Base-by-base conservation (phyloP, 108 stramenopile genomes). In the Cyclotella distinguenda region DNA sequence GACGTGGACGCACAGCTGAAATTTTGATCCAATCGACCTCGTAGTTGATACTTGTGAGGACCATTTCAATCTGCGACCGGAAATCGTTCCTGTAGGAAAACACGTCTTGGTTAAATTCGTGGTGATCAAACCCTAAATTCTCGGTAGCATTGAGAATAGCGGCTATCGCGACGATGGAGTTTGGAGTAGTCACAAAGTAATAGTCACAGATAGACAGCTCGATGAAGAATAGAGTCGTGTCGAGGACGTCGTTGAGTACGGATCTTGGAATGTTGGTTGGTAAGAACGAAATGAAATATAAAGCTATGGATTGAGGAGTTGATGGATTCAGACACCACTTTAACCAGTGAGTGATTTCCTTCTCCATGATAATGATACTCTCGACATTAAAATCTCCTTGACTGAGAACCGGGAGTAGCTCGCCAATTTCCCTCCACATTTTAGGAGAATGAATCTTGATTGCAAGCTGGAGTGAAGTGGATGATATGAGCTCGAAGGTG, bases 381-480 rank as follows among this genome's bases (percentile, higher is more conserved):
- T 64, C 60, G 9, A 66, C 44, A 31, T 46, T 56, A 71, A 94
- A 94, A 60, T 87, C 85, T 18, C 93, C 93, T 18, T 88, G 68
- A 63, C 84, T 86, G 11, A 94, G 60, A 15, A 86, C 86, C 11
- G 86, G 86, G 53, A 94, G 84, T 0, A 85, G 40, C 26, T 43
- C 46, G 30, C 53, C 57, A 19, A 76, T 54, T 9, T 86, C 84
- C n/a, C 77, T 68, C 54, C 63, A 64, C 40, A 72, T 67, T 59
- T 83, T 71, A 19, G 86, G 80, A 13, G 30, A 64, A 48, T 85
- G 67, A n/a, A 88, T 30, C 73, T 93, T 93, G 49, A 89, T 82
- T 16, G 89, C 82, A 15, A 93, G 68, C 60, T 93, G 88, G 7
- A 93, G 72, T 21, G 85, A 76, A 9, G 92, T 77, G 72, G 86